A percentile compares a stretch with the other conserved stretches of the same genome.
Conservation (phyloP, 352 stramenopile species). For the Globisporangium polare region DNA sequence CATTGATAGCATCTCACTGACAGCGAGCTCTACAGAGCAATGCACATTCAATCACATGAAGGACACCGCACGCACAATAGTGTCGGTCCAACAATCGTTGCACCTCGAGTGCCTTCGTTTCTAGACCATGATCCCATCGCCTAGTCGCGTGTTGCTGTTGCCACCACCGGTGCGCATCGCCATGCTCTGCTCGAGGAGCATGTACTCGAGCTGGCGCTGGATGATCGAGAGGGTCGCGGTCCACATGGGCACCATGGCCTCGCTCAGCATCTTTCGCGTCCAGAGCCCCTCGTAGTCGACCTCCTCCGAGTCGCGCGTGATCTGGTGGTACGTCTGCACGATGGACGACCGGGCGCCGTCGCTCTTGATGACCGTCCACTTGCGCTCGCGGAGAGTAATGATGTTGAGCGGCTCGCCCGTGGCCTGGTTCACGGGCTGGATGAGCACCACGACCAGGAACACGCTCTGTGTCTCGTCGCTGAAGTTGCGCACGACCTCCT, state of each 20-base stretch:
- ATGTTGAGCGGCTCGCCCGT: neutral
- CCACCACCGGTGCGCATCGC: neutral
- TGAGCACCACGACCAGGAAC: neutral
- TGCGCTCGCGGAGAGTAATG: neutral
- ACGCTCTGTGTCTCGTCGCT: neutral
- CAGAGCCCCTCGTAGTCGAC: neutral
- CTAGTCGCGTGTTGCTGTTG: neutral
- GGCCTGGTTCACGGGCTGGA: neutral
- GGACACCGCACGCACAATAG: no score
- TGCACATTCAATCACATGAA: no score
- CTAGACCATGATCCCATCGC: neutral
- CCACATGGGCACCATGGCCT: neutral
- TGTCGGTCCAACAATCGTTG: neutral
- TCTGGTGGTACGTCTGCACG: slow-evolving; percentile 1
- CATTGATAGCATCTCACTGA: no score
- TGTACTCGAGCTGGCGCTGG: neutral
- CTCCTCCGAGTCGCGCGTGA: neutral
- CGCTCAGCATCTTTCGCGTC: neutral
- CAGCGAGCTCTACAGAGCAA: no score
- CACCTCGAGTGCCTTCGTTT: neutral
- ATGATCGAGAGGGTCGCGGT: neutral
- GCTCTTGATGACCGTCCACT: neutral
- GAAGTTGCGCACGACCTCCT: neutral
- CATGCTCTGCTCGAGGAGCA: neutral
- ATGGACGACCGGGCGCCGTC: neutral